These are phyloP conservation scores for Apodospora peruviana DNA, from an alignment of 495 filamentous ascomycete species.

Conservation along the genomic window DNA sequence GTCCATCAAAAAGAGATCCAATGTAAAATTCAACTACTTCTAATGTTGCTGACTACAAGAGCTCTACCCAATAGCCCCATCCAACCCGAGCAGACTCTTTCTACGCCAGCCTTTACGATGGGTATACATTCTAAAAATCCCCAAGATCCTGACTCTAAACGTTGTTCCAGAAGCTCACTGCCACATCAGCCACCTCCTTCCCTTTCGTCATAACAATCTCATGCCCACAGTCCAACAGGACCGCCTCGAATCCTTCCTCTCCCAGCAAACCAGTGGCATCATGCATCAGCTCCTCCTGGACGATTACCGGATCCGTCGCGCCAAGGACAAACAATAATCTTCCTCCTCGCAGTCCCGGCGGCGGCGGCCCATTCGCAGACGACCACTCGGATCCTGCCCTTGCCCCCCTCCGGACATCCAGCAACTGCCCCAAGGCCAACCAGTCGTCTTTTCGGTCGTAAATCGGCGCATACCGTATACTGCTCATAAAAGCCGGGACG, in stretches of 20 bases:
- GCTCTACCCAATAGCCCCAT: too few relatives aligned
- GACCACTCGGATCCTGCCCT: conserved; percentile 1
- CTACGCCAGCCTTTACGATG: too few relatives aligned
- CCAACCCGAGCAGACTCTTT: too few relatives aligned
- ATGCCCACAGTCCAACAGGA: conserved; percentile 42
- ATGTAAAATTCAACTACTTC: too few relatives aligned
- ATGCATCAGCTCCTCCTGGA: conserved; percentile 45
- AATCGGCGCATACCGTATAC: conserved; percentile 49
- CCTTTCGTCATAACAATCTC: conserved; percentile 43
- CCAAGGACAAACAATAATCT: conserved; percentile 49
- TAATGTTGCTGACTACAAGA: too few relatives aligned
- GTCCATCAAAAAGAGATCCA: too few relatives aligned
- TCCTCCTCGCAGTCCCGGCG: conserved; percentile 38
- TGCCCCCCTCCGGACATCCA: conserved; percentile 37
- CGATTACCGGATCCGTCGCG: conserved; percentile 48
- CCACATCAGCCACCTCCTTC: conserved; percentile 31
- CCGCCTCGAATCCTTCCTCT: conserved; percentile 38
- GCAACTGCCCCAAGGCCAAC: conserved; percentile 46
- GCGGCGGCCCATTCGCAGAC: neutral
- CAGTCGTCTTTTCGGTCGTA: conserved; percentile 53
- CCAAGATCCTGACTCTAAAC: too few relatives aligned
- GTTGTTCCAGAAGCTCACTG: conserved; percentile 42
- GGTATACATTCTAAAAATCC: too few relatives aligned
- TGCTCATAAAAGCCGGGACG: conserved; percentile 49
- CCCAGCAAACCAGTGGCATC: conserved; percentile 41